Conservation (phyloP, 768 basidiomycete species). For the Cystobasidium tubakii region DNA sequence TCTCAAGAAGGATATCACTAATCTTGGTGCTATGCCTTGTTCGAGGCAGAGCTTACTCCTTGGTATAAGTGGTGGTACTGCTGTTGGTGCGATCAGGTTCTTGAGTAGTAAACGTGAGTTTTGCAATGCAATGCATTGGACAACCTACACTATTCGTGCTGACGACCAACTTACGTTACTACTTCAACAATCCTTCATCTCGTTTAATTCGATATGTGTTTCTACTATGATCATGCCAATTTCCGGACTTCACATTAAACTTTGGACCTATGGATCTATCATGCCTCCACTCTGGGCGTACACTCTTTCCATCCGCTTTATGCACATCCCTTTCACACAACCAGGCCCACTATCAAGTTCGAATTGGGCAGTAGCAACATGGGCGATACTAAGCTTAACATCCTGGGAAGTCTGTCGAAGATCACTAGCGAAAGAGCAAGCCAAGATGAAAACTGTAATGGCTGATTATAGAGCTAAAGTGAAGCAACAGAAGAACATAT, state of each 20-base stretch:
- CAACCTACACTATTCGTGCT: too few relatives aligned
- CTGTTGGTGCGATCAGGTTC: conserved; percentile 33
- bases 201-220: too few relatives aligned
- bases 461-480: conserved; percentile 27
- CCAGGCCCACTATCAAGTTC: conserved; percentile 31
- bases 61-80: conserved; percentile 24
- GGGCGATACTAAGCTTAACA: conserved; percentile 16
- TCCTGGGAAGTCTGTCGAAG: conserved; percentile 33
- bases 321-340: background rate
- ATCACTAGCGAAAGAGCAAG: conserved; percentile 13
- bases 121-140: too few relatives aligned
- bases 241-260: too few relatives aligned
- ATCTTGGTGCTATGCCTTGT: conserved; percentile 20
- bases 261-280: too few relatives aligned
- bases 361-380: conserved; percentile 36
- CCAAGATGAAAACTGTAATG: conserved; percentile 24
- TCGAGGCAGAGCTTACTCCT: conserved; percentile 25
- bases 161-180: too few relatives aligned
- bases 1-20: conserved; percentile 12
- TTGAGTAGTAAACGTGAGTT: conserved; percentile 24
- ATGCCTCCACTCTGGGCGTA: too few relatives aligned
- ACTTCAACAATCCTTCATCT: too few relatives aligned
- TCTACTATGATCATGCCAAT: too few relatives aligned
- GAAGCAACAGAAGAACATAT: background rate
- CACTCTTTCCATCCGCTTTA: too few relatives aligned